phyloP scores from a whole-genome alignment of 345 rosid genomes.

The Lepidium sativum region DNA sequence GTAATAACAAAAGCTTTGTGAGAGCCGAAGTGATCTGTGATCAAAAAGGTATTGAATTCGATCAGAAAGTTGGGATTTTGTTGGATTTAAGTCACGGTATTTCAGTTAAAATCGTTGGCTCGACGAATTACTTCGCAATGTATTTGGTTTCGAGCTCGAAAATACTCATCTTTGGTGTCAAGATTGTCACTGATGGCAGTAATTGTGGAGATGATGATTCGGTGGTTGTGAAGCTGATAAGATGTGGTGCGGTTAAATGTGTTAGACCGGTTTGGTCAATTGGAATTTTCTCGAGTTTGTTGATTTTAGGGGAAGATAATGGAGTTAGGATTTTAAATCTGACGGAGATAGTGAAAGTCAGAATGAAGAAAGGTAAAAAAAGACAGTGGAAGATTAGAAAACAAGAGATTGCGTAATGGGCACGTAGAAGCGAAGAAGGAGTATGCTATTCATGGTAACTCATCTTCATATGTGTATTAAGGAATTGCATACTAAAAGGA shows the following conservation, averaged over 20 bases:
- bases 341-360: slow-evolving; percentile 48
- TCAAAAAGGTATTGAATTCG: slow-evolving; percentile 56
- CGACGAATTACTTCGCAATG: slow-evolving; percentile 60
- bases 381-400: slow-evolving; percentile 29
- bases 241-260: slow-evolving; percentile 66
- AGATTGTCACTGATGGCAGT: slow-evolving; percentile 26
- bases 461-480: neutral
- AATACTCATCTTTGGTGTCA: slow-evolving; percentile 52
- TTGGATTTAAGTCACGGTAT: slow-evolving; percentile 51
- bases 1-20: slow-evolving; percentile 26
- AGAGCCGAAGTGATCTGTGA: slow-evolving; percentile 42
- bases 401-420: slow-evolving; percentile 30
- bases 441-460: slow-evolving; percentile 43
- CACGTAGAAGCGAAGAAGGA: slow-evolving; percentile 37
- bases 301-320: slow-evolving; percentile 67
- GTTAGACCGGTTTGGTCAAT: slow-evolving; percentile 54
- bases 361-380: slow-evolving; percentile 29
- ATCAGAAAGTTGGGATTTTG: slow-evolving; percentile 48
- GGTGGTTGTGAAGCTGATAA: slow-evolving; percentile 50
- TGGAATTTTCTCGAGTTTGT: slow-evolving; percentile 43
- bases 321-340: slow-evolving; percentile 60
- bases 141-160: slow-evolving; percentile 51
- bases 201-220: slow-evolving; percentile 16
- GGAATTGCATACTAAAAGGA: neutral
- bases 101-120: slow-evolving; percentile 52